Evolutionary conservation across 2,329 filamentous ascomycete species (phyloP).

Genomic region (Pseudophaeomoniella oleicola): DNA sequence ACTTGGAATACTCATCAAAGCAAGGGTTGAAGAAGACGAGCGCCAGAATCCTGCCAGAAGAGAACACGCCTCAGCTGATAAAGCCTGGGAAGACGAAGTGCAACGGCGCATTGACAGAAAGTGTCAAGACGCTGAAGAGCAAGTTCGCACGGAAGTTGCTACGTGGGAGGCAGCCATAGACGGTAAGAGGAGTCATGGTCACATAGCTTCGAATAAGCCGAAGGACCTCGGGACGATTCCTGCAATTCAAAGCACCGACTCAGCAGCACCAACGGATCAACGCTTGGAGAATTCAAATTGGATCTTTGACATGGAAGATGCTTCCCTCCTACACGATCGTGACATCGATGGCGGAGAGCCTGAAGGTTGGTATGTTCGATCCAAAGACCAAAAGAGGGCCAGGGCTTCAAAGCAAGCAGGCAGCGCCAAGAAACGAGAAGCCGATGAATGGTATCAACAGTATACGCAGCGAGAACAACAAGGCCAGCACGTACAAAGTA

Average conservation of each 20-base stretch:
- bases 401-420: background rate
- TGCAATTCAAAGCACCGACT: too few relatives aligned
- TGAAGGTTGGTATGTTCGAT: constrained; percentile 13
- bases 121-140: constrained; percentile 6
- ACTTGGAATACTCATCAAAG: constrained; percentile 42
- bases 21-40: constrained; percentile 12
- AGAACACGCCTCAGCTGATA: constrained; percentile 1
- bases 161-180: constrained; percentile 12
- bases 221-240: too few relatives aligned
- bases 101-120: constrained; percentile 9
- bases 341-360: background rate
- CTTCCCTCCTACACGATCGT: background rate
- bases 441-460: background rate
- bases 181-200: too few relatives aligned
- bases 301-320: background rate
- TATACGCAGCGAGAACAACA: too few relatives aligned
- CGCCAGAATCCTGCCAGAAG: background rate
- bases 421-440: background rate
- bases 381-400: constrained; percentile 9
- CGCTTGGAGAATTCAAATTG: too few relatives aligned
- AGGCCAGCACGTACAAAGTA: too few relatives aligned
- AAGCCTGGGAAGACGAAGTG: constrained; percentile 10
- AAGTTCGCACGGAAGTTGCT: constrained; percentile 11
- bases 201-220: too few relatives aligned
- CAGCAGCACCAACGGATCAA: background rate